Base-by-base conservation (phyloP, 1,284 basidiomycete genomes). In the Fomes fomentarius region DNA sequence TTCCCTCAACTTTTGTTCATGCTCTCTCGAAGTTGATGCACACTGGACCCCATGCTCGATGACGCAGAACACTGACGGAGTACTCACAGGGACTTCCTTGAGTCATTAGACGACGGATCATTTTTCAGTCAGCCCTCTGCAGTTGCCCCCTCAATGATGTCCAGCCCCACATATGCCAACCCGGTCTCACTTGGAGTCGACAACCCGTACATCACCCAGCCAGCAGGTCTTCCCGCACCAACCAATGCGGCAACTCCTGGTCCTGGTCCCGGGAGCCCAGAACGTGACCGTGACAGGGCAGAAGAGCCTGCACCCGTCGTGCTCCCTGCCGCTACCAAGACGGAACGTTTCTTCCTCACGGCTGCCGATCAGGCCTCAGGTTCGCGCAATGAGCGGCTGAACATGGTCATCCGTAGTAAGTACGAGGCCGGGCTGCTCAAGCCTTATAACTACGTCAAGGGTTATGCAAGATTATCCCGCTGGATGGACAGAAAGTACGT, bases 391-490 rank as follows among this genome's bases (percentile, higher is more conserved):
- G 93, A 97, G 63, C 87, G 96, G 1, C 75, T 99, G 35, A 91
- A 90, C 55, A 83, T 92, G 56, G 96, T 99, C 60, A 98, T 98
- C 64, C 86, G 92, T 61, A 95, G 93, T 66, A 98, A 98, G 73
- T 98, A 97, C 73, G 96, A 98, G 69, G 96, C 96, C 1, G 96
- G 96, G 0, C 71, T 99, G 38, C 74, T 98, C 57, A 94, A 94
- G 66, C 96, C 96, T 0, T 98, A 97, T 68, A 96, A 98, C 73
- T 97, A 98, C 69, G 94, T 96, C 55, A 94, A 94, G 67, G 94
- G 94, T 0, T 96, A 96, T 67, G 90, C 93, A 19, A 78, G 94
- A 50, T 74, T 96, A 63, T 92, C 88, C 56, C 80, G 91, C 46
- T 98, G 96, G 95, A 97, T 98, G 94, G 95, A 96, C 68, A 79